Percentiles rank a stretch among this genome's conserved stretches.
phyloP scores from a whole-genome alignment of 306 rosid genomes.

The Castanea sativa region DNA sequence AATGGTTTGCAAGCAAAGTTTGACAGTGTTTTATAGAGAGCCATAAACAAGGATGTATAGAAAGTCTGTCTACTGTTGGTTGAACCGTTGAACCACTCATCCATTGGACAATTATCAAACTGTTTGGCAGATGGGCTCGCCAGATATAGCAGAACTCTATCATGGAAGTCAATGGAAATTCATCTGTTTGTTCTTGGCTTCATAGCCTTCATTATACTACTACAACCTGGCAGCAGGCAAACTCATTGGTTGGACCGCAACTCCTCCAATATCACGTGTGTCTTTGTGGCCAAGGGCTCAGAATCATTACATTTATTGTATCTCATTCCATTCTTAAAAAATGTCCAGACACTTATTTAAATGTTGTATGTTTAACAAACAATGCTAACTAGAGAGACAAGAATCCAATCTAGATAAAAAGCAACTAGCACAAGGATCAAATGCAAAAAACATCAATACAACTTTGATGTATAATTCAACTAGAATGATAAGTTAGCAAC shows the following conservation, averaged over 20 bases:
- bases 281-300: background rate
- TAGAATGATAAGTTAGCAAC: conserved; percentile 25
- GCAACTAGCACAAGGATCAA: background rate
- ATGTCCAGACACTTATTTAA: background rate
- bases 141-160: background rate
- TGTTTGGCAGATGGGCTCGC: background rate
- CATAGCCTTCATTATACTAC: background rate
- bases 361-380: background rate
- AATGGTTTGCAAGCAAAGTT: background rate
- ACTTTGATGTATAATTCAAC: conserved; percentile 17
- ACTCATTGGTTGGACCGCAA: background rate
- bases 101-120: background rate
- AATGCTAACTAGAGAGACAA: background rate
- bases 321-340: background rate
- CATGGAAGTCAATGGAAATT: background rate
- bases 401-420: background rate
- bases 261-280: background rate
- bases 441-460: background rate
- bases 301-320: background rate
- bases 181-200: background rate
- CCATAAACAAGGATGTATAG: background rate
- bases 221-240: background rate
- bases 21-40: background rate
- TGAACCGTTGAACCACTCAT: background rate
- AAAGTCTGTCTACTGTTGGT: background rate